Evolutionary conservation across 306 rosid genomes (phyloP).

Genomic region (Rosa rugosa): DNA sequence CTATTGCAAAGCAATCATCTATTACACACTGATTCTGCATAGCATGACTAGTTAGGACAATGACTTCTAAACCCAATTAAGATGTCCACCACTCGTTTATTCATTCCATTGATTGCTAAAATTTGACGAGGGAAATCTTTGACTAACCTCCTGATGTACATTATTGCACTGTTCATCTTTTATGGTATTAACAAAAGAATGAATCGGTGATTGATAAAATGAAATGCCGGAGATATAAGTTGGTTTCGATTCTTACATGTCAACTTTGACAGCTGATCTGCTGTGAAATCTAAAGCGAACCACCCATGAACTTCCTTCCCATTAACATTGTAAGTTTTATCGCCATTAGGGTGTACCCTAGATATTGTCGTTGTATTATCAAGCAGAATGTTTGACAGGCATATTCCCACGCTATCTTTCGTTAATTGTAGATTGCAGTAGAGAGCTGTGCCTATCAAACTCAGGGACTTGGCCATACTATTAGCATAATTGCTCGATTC

Average conservation of each 20-base stretch:
- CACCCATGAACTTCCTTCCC: constrained; percentile 56
- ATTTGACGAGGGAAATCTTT: background rate
- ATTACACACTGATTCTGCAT: too few relatives aligned
- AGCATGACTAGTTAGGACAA: too few relatives aligned
- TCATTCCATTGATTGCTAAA: background rate
- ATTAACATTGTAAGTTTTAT: constrained; percentile 41
- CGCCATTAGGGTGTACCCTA: constrained; percentile 36
- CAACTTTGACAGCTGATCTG: constrained; percentile 30
- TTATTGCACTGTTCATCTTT: background rate
- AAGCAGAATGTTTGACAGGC: constrained; percentile 55
- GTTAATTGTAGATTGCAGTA: constrained; percentile 73
- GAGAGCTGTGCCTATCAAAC: constrained; percentile 38
- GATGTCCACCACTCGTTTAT: too few relatives aligned
- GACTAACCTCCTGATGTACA: background rate
- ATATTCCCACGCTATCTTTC: constrained; percentile 63
- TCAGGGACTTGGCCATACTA: constrained; percentile 17
- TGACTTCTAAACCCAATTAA: too few relatives aligned
- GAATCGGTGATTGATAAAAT: background rate
- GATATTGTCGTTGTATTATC: constrained; percentile 61
- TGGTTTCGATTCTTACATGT: constrained; percentile 39
- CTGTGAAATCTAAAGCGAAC: constrained; percentile 58
- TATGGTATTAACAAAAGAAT: background rate
- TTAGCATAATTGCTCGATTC: constrained; percentile 52
- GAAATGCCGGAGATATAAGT: background rate
- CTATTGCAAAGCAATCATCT: background rate